Evolutionary conservation across 2,329 filamentous ascomycete genomes (phyloP).

Genomic region (Graphilbum sp.): DNA sequence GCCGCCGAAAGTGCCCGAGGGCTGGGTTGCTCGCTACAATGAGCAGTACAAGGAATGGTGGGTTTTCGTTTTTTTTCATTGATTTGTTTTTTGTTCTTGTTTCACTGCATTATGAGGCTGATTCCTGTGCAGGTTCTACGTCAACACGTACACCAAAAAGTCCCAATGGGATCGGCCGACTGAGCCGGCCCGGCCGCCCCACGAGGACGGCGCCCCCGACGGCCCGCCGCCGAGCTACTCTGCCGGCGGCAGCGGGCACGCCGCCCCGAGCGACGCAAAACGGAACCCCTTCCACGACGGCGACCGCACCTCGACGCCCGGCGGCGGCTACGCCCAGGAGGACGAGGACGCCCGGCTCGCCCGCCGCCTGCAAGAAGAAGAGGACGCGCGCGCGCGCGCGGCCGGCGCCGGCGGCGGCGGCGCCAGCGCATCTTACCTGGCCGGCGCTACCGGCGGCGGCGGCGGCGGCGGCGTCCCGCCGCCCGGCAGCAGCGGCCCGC

Average conservation of each 20-base stretch:
- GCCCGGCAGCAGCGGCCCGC: neutral
- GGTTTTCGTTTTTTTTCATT: conserved; percentile 1
- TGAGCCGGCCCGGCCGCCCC: conserved; percentile 36
- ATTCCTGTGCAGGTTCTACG: conserved; percentile 58
- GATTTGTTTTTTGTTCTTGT: conserved; percentile 7
- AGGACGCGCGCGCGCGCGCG: conserved; percentile 43
- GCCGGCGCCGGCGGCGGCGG: conserved; percentile 15
- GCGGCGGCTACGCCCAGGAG: conserved; percentile 28
- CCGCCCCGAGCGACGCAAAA: conserved; percentile 39
- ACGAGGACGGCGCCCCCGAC: conserved; percentile 23
- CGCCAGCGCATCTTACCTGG: conserved; percentile 20
- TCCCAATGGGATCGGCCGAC: conserved; percentile 85
- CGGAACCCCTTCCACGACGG: conserved; percentile 46
- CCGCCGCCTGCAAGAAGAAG: conserved; percentile 66
- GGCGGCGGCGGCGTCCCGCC: neutral
- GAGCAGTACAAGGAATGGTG: conserved; percentile 71
- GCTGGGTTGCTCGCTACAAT: conserved; percentile 78
- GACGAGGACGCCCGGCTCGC: conserved; percentile 69
- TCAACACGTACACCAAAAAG: conserved; percentile 73
- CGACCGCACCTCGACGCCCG: conserved; percentile 7
- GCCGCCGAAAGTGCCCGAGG: conserved; percentile 50
- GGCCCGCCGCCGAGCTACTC: conserved; percentile 56
- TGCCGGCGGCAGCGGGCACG: conserved; percentile 28
- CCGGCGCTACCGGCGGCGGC: conserved; percentile 1
- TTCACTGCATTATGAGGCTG: neutral